These are phyloP conservation scores for Yamadazyma mexicana DNA, from an alignment of 1,139 yeast genomes.

Conservation along the genomic window DNA sequence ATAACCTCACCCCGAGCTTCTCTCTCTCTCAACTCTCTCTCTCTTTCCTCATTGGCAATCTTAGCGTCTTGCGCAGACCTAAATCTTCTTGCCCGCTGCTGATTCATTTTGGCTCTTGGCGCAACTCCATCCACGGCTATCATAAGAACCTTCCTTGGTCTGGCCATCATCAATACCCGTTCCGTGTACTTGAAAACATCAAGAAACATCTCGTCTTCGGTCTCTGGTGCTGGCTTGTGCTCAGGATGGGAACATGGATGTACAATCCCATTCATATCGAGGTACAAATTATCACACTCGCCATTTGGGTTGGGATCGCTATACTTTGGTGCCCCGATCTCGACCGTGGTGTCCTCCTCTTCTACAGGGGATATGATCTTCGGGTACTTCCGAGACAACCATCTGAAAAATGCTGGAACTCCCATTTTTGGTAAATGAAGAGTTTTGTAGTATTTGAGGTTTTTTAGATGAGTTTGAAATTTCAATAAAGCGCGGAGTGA, in stretches of 20 bases:
- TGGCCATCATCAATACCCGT: slow-evolving; percentile 85
- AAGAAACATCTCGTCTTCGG: slow-evolving; percentile 92
- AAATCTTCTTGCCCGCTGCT: slow-evolving; percentile 93
- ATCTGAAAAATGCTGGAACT: slow-evolving; percentile 96
- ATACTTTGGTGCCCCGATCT: slow-evolving; percentile 60
- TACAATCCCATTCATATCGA: slow-evolving; percentile 97
- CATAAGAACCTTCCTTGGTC: slow-evolving; percentile 88
- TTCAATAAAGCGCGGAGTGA: neutral
- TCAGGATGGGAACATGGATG: slow-evolving; percentile 98
- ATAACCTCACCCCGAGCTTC: slow-evolving; percentile 64
- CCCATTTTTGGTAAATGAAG: slow-evolving; percentile 41
- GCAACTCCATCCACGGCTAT: slow-evolving; percentile 99
- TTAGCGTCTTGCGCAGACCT: slow-evolving; percentile 93
- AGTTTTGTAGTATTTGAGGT: neutral
- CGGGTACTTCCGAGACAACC: slow-evolving; percentile 93
- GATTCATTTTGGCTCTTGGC: slow-evolving; percentile 98
- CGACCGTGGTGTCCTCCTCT: slow-evolving; percentile 65
- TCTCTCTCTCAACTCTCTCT: slow-evolving; percentile 49
- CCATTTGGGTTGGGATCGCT: slow-evolving; percentile 89
- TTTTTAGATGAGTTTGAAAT: neutral
- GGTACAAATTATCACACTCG: slow-evolving; percentile 83
- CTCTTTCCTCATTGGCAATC: slow-evolving; percentile 56
- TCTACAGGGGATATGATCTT: slow-evolving; percentile 89
- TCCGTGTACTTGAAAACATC: slow-evolving; percentile 90
- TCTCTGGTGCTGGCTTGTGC: slow-evolving; percentile 88